A percentile compares a stretch with the other conserved stretches of the same genome.
These are phyloP conservation scores for Pseudocercospora pini-densiflorae DNA, from an alignment of 2,329 filamentous ascomycete species.

Conservation along the genomic window DNA sequence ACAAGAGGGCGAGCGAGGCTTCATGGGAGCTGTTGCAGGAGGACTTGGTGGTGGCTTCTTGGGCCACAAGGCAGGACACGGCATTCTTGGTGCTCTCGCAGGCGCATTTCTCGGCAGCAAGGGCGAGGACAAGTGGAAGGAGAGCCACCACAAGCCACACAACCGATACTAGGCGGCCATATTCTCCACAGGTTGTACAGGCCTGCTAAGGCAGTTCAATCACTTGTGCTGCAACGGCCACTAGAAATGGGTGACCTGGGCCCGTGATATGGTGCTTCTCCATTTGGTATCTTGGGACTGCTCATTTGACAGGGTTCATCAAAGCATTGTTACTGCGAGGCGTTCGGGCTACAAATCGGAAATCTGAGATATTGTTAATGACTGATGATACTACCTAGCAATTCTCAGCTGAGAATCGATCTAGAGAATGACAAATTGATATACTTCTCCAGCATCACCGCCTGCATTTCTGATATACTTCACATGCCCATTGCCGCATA, in stretches of 20 bases:
- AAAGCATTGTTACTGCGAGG: not conserved
- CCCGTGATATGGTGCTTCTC: not conserved
- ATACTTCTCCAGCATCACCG: not conserved
- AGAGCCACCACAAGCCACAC: constrained; percentile 13
- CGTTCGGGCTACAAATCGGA: not conserved
- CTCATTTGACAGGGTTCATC: not conserved
- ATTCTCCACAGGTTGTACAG: no score
- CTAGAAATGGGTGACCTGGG: no score
- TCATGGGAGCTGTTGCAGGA: constrained; percentile 62
- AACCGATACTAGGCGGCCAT: not conserved
- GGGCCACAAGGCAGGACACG: constrained; percentile 62
- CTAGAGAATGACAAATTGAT: constrained; percentile 1
- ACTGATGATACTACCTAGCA: not conserved
- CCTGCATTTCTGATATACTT: not conserved
- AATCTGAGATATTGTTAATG: not conserved
- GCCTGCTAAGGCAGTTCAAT: not conserved
- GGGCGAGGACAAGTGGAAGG: constrained; percentile 13
- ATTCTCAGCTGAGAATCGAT: not conserved
- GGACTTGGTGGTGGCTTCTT: constrained; percentile 61
- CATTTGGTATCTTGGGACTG: not conserved
- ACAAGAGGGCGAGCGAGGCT: constrained; percentile 60
- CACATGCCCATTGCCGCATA: not conserved
- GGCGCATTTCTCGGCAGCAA: constrained; percentile 61
- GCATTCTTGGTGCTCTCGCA: constrained; percentile 58
- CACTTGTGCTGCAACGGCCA: no score